Conservation (phyloP, 169 alveolate genomes). For the Babesia divergens region DNA sequence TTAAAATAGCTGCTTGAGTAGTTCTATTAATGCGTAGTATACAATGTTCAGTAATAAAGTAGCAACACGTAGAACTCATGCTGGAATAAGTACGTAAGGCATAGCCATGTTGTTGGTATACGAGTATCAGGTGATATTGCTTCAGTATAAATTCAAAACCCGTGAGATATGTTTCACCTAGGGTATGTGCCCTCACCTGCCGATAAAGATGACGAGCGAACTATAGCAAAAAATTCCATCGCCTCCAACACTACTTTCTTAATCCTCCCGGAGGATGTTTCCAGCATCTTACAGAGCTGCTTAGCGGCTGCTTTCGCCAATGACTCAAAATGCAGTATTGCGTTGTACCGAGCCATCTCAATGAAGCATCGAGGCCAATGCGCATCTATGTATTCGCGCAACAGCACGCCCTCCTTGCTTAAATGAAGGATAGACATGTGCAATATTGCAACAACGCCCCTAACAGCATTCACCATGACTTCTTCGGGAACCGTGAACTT, state of each 20-base stretch:
- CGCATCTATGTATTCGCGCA: not conserved
- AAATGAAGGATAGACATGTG: slow-evolving; percentile 11
- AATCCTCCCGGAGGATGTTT: not conserved
- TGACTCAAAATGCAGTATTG: slow-evolving; percentile 35
- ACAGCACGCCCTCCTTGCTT: not conserved
- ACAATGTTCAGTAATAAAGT: no score
- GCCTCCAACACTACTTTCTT: slow-evolving; percentile 17
- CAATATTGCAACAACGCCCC: slow-evolving; percentile 20
- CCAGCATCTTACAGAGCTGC: slow-evolving; percentile 32
- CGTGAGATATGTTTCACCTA: no score
- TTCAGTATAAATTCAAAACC: no score
- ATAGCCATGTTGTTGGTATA: no score
- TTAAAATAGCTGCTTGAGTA: no score
- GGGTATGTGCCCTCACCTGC: no score
- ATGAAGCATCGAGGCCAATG: slow-evolving; percentile 29
- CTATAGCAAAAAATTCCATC: slow-evolving; percentile 19
- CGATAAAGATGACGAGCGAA: slow-evolving; percentile 1
- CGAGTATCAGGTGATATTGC: no score
- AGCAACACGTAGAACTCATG: no score
- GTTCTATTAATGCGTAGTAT: no score
- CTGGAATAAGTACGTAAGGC: no score
- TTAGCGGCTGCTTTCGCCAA: slow-evolving; percentile 7
- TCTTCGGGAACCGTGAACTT: not conserved
- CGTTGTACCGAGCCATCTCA: slow-evolving; percentile 34
- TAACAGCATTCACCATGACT: slow-evolving; percentile 6